phyloP scores from a whole-genome alignment of 2,329 filamentous ascomycete species.

The Paracoccidioides lutzii region DNA sequence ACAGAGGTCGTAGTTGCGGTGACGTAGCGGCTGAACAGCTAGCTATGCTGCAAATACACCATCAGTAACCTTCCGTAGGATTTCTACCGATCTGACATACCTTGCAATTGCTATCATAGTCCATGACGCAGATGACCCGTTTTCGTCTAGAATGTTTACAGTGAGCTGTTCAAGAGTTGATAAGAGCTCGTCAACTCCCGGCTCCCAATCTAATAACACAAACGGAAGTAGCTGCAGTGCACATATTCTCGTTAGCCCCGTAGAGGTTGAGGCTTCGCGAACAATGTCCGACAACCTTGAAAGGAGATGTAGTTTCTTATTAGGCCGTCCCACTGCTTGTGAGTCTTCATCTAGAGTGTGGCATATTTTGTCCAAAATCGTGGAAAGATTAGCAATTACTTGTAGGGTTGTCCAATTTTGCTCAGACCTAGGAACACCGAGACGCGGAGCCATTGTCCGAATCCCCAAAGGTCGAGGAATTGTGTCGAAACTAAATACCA shows the following conservation, averaged over 20 bases:
- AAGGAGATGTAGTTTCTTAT: constrained; percentile 25
- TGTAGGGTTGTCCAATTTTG: constrained; percentile 30
- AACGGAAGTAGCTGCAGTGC: constrained; percentile 45
- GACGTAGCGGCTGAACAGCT: constrained; percentile 24
- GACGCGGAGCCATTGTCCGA: constrained; percentile 24
- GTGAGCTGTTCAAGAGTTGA: constrained; percentile 47
- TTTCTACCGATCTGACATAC: constrained; percentile 35
- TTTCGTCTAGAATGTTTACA: constrained; percentile 55
- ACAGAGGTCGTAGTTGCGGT: constrained; percentile 37
- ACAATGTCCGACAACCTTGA: constrained; percentile 27
- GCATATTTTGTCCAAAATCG: constrained; percentile 21
- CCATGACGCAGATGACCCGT: constrained; percentile 58
- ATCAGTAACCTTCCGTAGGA: constrained; percentile 6
- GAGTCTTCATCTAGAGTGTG: constrained; percentile 4
- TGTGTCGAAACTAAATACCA: constrained; percentile 41
- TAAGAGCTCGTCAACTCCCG: constrained; percentile 41
- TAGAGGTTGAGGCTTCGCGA: constrained; percentile 24
- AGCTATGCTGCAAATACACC: constrained; percentile 20
- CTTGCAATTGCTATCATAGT: constrained; percentile 69
- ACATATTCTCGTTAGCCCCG: constrained; percentile 31
- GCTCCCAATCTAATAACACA: constrained; percentile 32
- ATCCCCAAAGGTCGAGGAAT: constrained; percentile 23
- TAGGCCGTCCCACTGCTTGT: constrained; percentile 10
- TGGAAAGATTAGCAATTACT: constrained; percentile 29
- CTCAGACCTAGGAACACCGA: constrained; percentile 24